These are phyloP conservation scores for Medicago truncatula DNA, from an alignment of 306 rosid species.

Conservation along the genomic window MtrunA17r5.0-ANR NC_053044.1:54167001-54167500, in stretches of 20 bases:
- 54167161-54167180: slow-evolving; percentile 96
- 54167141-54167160: slow-evolving; percentile 98
- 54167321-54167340: slow-evolving; percentile 87
- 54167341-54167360: slow-evolving; percentile 95
- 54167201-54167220: slow-evolving; percentile 97
- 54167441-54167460: slow-evolving; percentile 89
- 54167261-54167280: slow-evolving; percentile 93
- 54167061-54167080: slow-evolving; percentile 95
- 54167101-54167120: slow-evolving; percentile 98
- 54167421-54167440: slow-evolving; percentile 75
- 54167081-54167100: slow-evolving; percentile 96
- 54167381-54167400: slow-evolving; percentile 91
- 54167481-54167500: slow-evolving; percentile 28
- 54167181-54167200: slow-evolving; percentile 93
- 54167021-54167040: slow-evolving; percentile 94
- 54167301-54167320: slow-evolving; percentile 94
- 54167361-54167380: slow-evolving; percentile 84
- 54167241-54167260: slow-evolving; percentile 95
- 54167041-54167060: slow-evolving; percentile 98
- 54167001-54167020: slow-evolving; percentile 96
- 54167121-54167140: slow-evolving; percentile 90
- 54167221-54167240: slow-evolving; percentile 98
- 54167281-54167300: slow-evolving; percentile 93
- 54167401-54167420: slow-evolving; percentile 96
- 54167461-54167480: slow-evolving; percentile 69